Conservation (phyloP, 2,329 filamentous ascomycete species). For the Elsinoe perseae region DNA sequence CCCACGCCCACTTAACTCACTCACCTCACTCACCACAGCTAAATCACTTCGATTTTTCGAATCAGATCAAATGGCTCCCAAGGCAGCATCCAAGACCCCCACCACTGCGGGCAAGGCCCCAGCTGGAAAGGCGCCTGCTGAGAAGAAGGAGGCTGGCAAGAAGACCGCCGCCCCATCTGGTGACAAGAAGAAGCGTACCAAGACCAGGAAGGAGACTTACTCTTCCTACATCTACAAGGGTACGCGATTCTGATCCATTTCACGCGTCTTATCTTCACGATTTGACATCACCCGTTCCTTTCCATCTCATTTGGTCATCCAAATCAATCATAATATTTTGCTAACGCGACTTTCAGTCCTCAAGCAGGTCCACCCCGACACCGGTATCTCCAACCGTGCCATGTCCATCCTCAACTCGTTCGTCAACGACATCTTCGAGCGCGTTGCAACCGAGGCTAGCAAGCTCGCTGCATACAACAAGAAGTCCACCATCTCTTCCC, state of each 20-base stretch:
- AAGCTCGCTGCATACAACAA: constrained; percentile 99
- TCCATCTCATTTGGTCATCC: constrained; percentile 15
- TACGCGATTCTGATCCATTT: constrained; percentile 40
- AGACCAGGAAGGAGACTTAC: constrained; percentile 99
- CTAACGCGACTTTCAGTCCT: constrained; percentile 56
- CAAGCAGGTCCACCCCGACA: constrained; percentile 99
- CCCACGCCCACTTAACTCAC: constrained; percentile 25
- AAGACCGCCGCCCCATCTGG: constrained; percentile 89
- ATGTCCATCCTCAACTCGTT: constrained; percentile 99
- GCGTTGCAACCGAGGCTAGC: constrained; percentile 94
- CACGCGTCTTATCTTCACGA: constrained; percentile 18
- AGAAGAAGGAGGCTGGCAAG: constrained; percentile 99
- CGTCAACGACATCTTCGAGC: constrained; percentile 97
- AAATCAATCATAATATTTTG: constrained; percentile 17
- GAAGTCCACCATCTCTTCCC: constrained; percentile 99
- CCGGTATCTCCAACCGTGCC: constrained; percentile 98
- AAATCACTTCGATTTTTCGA: constrained; percentile 26
- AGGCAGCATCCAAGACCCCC: constrained; percentile 98
- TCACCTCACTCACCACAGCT: constrained; percentile 29
- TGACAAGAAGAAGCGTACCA: constrained; percentile 99
- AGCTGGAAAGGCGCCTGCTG: constrained; percentile 70
- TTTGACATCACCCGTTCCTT: constrained; percentile 17
- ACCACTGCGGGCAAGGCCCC: constrained; percentile 86
- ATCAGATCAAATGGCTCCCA: constrained; percentile 72
- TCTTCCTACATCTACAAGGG: constrained; percentile 99